Evolutionary conservation across 2,329 filamentous ascomycete species (phyloP), one percentile per base, ranked within the genome.

Genomic region (Pseudogymnoascus sp.): DNA sequence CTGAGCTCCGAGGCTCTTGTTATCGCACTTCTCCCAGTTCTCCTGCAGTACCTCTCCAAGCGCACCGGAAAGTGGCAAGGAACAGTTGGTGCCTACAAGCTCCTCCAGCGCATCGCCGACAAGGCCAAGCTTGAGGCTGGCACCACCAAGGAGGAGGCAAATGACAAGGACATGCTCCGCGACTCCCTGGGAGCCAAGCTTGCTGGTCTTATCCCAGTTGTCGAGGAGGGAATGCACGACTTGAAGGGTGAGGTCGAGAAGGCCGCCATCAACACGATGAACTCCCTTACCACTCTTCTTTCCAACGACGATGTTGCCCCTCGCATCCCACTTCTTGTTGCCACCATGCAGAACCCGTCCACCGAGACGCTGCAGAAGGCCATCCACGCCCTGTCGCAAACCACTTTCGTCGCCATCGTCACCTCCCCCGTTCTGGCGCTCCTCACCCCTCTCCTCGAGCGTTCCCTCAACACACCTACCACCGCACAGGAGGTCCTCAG

Each of bases 241-340:
- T 82, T 99, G 74, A 99, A 99, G 82, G 73, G 80, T 59, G 95
- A 97, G 73, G 87, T 90, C 31, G 83, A 87, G 76, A 97, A 96
- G 80, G 90, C 96, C 79, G 87, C 95, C n/a, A 80, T 90, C 73
- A 88, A 90, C 77, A 91, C 93, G 60, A 97, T 99, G 93, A 90
- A 85, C 71, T 90, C 91, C 36, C 82, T 99, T 63, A 96, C 92
- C 2, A 89, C 88, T 8, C 85, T 99, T 15, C 84, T 99, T 59
- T 92, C 92, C 73, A 99, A 99, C 81, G 95, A 99, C 79, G 95
- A 99, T 76, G 93, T 99, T 63, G 88, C 89, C 23, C 93, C 93
- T 57, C 86, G 92, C 71, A 93, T 99, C 71, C 92, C 93, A 6
- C 86, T 97, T 2, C 83, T 99, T 60, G 87, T 99, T 76, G 91